phyloP scores from a whole-genome alignment of 164 flowering plant species.

The Liriodendron chinense region DNA sequence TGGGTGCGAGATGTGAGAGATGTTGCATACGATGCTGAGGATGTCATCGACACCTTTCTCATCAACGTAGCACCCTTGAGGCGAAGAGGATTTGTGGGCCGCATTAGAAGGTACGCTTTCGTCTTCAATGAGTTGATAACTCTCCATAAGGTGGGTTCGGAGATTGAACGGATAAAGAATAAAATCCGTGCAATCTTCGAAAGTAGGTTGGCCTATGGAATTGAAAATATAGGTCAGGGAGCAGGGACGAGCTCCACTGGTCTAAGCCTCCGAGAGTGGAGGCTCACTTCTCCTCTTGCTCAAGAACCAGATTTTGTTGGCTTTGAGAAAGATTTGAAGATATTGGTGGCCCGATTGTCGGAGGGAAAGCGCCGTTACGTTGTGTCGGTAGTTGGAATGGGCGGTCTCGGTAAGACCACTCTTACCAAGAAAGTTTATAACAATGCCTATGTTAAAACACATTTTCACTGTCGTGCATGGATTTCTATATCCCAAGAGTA shows the following conservation, averaged over 20 bases:
- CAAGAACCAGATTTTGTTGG: background rate
- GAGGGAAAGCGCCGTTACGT: slow-evolving; percentile 10
- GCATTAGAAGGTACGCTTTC: background rate
- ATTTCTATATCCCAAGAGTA: slow-evolving; percentile 42
- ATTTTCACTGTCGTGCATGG: slow-evolving; percentile 38
- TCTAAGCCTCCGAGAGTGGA: background rate
- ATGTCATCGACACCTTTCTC: slow-evolving; percentile 21
- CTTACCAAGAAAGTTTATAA: slow-evolving; percentile 40
- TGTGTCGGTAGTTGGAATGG: slow-evolving; percentile 50
- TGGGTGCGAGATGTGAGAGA: slow-evolving; percentile 19
- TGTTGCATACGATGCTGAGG: slow-evolving; percentile 21
- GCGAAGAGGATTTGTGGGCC: background rate
- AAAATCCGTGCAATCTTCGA: background rate
- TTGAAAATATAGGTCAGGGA: background rate
- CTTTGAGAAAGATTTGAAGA: background rate
- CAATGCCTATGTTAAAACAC: slow-evolving; percentile 16
- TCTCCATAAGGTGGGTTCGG: background rate
- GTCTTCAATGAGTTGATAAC: background rate
- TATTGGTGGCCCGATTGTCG: background rate
- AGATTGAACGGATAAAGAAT: background rate
- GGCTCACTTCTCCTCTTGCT: background rate
- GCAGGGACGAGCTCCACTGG: background rate
- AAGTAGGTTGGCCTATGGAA: background rate
- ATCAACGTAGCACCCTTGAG: background rate
- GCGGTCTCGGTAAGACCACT: slow-evolving; percentile 55